phyloP scores from a whole-genome alignment of 176 grass and related monocot genomes.

The Leersia perrieri region DNA sequence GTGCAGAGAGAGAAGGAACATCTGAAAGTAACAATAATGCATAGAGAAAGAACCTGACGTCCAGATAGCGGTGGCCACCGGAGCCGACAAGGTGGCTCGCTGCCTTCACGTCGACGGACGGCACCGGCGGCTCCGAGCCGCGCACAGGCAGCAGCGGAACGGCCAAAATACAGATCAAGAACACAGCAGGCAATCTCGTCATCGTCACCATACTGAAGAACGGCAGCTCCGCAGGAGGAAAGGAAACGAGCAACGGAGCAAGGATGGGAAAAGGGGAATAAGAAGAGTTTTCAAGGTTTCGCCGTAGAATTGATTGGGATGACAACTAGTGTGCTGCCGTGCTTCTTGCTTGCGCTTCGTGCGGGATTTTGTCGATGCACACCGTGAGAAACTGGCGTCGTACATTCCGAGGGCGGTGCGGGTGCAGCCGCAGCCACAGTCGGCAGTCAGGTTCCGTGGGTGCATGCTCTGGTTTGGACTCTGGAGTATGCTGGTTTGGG shows the following conservation, averaged over 20 bases:
- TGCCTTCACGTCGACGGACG: conserved; percentile 41
- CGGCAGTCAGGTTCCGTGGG: not conserved
- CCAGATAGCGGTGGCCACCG: conserved; percentile 52
- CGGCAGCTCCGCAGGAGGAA: not conserved
- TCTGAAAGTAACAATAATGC: not conserved
- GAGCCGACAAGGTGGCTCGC: conserved; percentile 45
- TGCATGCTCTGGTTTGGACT: not conserved
- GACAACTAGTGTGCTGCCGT: too few relatives aligned
- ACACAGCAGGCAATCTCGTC: not conserved
- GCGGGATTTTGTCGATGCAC: not conserved
- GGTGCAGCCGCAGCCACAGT: not conserved
- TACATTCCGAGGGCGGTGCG: not conserved
- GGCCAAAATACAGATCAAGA: conserved; percentile 7
- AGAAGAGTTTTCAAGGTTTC: not conserved
- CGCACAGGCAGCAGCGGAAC: not conserved
- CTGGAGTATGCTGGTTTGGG: not conserved
- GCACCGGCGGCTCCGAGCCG: conserved; percentile 7
- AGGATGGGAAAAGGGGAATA: not conserved
- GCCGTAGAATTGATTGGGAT: not conserved
- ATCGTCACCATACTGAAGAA: not conserved
- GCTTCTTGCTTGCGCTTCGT: not conserved
- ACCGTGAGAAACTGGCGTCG: not conserved
- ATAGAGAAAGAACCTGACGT: conserved; percentile 51
- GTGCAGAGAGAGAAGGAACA: not conserved
- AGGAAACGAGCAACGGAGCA: too few relatives aligned